Percentiles rank a stretch among this genome's conserved stretches.
Evolutionary conservation across 225 moss, liverwort and hornwort species (phyloP).

Genomic region (Thuidium tamariscinum): DNA sequence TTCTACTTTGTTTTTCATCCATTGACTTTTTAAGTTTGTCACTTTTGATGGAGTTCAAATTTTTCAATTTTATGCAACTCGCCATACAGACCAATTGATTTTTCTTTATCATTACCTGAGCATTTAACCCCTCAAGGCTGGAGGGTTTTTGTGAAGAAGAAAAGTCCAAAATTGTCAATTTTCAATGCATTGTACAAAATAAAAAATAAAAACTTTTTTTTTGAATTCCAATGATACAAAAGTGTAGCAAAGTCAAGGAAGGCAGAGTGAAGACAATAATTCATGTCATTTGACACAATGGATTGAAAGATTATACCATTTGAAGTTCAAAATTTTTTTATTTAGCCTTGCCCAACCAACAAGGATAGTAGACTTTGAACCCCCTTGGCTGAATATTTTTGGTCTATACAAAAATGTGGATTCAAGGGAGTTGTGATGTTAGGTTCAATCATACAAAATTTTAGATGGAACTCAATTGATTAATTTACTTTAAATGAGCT

Average conservation of each 20-base stretch:
- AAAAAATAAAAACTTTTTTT: neutral
- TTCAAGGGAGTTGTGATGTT: neutral
- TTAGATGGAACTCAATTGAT: fast-evolving
- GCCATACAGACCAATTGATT: no score
- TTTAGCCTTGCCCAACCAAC: fast-evolving
- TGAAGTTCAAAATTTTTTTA: neutral
- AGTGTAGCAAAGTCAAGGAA: neutral
- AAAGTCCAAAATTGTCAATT: neutral
- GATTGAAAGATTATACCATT: neutral
- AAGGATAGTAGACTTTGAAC: no score
- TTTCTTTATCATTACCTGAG: neutral
- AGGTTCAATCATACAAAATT: no score
- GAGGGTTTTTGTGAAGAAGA: neutral
- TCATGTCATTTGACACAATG: fast-evolving
- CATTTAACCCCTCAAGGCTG: neutral
- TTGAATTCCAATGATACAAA: fast-evolving
- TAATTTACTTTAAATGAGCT: neutral
- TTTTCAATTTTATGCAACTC: neutral
- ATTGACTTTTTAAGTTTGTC: neutral
- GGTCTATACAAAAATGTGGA: no score
- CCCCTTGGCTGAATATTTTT: neutral
- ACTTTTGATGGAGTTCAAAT: neutral
- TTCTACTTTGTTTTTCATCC: neutral
- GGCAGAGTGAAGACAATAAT: neutral
- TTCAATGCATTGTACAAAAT: neutral